Evolutionary conservation across 2,329 filamentous ascomycete genomes (phyloP).

Genomic region (Xylaria sp.): DNA sequence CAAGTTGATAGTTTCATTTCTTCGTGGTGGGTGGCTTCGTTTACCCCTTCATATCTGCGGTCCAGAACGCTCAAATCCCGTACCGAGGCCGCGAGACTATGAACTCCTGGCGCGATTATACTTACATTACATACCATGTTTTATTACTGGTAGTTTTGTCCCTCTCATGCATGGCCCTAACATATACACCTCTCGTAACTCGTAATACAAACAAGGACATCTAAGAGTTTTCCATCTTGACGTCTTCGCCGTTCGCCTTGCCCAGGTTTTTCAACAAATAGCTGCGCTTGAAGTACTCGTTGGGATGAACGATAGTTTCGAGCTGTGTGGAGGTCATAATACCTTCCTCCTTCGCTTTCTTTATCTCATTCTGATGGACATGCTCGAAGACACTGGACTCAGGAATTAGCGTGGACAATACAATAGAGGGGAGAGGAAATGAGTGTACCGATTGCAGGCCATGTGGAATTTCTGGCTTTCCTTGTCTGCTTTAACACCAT

Average conservation of each 20-base stretch:
- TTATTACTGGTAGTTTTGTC: slow-evolving; percentile 8
- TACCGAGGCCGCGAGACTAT: not conserved
- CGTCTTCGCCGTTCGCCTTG: slow-evolving; percentile 61
- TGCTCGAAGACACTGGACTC: slow-evolving; percentile 81
- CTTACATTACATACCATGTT: not conserved
- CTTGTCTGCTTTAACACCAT: slow-evolving; percentile 88
- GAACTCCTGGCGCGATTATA: not conserved
- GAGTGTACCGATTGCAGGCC: slow-evolving; percentile 84
- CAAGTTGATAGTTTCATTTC: slow-evolving; percentile 9
- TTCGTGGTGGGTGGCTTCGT: slow-evolving; percentile 1
- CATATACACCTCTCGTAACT: not conserved
- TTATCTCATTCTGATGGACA: slow-evolving; percentile 81
- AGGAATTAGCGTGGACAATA: slow-evolving; percentile 33
- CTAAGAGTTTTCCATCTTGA: slow-evolving; percentile 65
- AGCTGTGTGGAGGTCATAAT: slow-evolving; percentile 79
- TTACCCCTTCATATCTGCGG: not conserved
- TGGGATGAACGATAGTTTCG: slow-evolving; percentile 96
- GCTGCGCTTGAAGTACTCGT: slow-evolving; percentile 97
- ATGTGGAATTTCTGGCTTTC: slow-evolving; percentile 91
- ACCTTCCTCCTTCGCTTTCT: slow-evolving; percentile 78
- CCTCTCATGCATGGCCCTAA: not conserved
- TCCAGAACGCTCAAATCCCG: slow-evolving; percentile 13
- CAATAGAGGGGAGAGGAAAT: not conserved
- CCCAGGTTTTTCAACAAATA: slow-evolving; percentile 86
- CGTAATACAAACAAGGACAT: not conserved